Percentiles rank a stretch among this genome's conserved stretches.
phyloP scores from a whole-genome alignment of 2,329 filamentous ascomycete genomes.

The Exophiala alcalophila region DNA sequence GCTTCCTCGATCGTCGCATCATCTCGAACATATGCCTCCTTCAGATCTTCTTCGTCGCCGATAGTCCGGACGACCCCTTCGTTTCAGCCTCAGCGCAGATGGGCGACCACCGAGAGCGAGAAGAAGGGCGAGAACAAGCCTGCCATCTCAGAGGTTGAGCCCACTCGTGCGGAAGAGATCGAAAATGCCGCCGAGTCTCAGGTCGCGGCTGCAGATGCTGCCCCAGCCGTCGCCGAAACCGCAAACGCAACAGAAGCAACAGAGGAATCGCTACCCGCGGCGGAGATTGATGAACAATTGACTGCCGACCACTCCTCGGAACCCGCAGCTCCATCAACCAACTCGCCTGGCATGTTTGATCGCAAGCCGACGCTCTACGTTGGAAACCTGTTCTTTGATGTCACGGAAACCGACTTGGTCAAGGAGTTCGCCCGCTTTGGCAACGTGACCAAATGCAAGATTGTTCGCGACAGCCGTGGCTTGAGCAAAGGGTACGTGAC shows the following conservation, averaged over 20 bases:
- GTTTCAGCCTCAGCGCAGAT: slow-evolving; percentile 45
- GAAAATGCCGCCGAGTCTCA: slow-evolving; percentile 32
- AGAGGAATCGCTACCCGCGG: slow-evolving; percentile 21
- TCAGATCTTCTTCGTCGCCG: slow-evolving; percentile 37
- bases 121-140: slow-evolving; percentile 31
- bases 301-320: slow-evolving; percentile 9
- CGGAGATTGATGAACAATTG: slow-evolving; percentile 17
- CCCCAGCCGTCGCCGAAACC: slow-evolving; percentile 22
- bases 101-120: slow-evolving; percentile 45
- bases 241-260: slow-evolving; percentile 21
- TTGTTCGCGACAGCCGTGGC: slow-evolving; percentile 61
- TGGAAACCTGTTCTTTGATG: slow-evolving; percentile 68
- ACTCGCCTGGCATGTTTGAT: slow-evolving; percentile 13
- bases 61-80: slow-evolving; percentile 41
- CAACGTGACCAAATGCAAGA: slow-evolving; percentile 49
- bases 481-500: slow-evolving; percentile 69
- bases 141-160: slow-evolving; percentile 28
- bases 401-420: slow-evolving; percentile 59
- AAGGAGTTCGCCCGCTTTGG: slow-evolving; percentile 60
- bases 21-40: slow-evolving; percentile 40
- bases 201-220: slow-evolving; percentile 28
- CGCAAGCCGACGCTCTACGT: slow-evolving; percentile 57
- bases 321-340: not conserved
- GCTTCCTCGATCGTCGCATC: slow-evolving; percentile 45
- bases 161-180: slow-evolving; percentile 22